Base-by-base conservation (phyloP, 768 basidiomycete species). In the Panus rudis region DNA sequence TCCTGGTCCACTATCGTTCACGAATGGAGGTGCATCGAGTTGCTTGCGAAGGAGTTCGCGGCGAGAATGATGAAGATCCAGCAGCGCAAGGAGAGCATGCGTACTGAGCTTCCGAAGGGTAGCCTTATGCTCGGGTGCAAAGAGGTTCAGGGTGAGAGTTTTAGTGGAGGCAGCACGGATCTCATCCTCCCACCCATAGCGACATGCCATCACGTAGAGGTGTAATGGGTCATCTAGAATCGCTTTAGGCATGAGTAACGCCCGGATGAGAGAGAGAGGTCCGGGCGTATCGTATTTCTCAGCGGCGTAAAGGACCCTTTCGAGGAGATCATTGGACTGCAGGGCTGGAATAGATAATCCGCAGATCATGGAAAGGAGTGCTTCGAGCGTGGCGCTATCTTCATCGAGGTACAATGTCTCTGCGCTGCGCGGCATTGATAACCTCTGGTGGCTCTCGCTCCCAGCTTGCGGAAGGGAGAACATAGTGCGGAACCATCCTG, bases 231-330 rank as follows among this genome's bases (percentile, higher is more conserved):
- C 56, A 13, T 50, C 16, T 19, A 73, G 60, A 31, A 82, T 65
- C 0, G 70, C 61, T 1, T 72, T 74, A 0, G 74, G 74, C 56
- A 72, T 68, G 41, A 76, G 63, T n/a, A 76, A 67, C 25, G 77
- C 71, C 28, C 78, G 77, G 39, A 81, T 59, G 49, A 81, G 71
- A 5, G 77, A 79, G 45, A 68, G 63, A 2, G 80, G 78, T 0
- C 81, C 81, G 0, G 75, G 71, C 76, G 81, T 83, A 26, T 82
- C 81, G 56, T 83, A 84, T 53, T 81, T 81, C 53, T 84, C 79
- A 0, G 79, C 74, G 0, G 78, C 77, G 42, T 70, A 77, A 11
- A 83, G 61, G n/a, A 84, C 52, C 3, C 68, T 58, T 42, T 84
- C 80, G 41, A 83, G 60, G 24, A 60, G 47, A 50, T 80, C 78